Percentiles rank a stretch among this genome's conserved stretches.
Conservation (phyloP, 352 stramenopile species). For the Pythium sukuiense region DNA sequence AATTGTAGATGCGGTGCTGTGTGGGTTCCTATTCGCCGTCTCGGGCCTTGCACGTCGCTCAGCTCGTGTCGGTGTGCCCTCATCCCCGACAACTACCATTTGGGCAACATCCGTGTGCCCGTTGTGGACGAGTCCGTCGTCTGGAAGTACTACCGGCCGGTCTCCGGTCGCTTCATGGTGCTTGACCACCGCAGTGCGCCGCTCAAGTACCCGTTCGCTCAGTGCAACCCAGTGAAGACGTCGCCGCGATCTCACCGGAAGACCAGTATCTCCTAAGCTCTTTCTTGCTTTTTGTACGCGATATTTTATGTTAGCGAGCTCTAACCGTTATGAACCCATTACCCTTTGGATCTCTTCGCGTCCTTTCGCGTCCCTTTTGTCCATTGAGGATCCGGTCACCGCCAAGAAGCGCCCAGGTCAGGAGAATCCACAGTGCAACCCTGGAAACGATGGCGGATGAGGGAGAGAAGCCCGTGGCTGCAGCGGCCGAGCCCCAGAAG, state of each 20-base stretch:
- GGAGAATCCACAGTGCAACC: neutral
- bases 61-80: conserved; percentile 64
- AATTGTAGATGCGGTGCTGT: conserved; percentile 43
- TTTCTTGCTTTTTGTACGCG: neutral
- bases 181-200: conserved; percentile 28
- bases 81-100: conserved; percentile 75
- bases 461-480: conserved; percentile 20
- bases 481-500: conserved; percentile 11
- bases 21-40: conserved; percentile 68
- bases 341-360: neutral
- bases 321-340: conserved; percentile 5
- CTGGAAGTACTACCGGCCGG: conserved; percentile 68
- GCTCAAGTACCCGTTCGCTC: conserved; percentile 27
- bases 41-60: conserved; percentile 47
- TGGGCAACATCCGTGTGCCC: conserved; percentile 59
- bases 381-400: neutral
- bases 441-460: conserved; percentile 23
- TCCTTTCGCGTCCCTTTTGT: neutral
- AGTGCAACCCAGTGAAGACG: conserved; percentile 28
- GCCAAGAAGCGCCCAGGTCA: neutral
- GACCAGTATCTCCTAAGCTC: conserved; percentile 34
- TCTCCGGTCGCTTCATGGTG: conserved; percentile 77
- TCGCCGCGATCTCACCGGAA: conserved; percentile 28
- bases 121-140: conserved; percentile 76
- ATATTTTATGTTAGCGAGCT: conserved; percentile 2